Conservation (phyloP, 768 basidiomycete species). For the Russula sp. region DNA sequence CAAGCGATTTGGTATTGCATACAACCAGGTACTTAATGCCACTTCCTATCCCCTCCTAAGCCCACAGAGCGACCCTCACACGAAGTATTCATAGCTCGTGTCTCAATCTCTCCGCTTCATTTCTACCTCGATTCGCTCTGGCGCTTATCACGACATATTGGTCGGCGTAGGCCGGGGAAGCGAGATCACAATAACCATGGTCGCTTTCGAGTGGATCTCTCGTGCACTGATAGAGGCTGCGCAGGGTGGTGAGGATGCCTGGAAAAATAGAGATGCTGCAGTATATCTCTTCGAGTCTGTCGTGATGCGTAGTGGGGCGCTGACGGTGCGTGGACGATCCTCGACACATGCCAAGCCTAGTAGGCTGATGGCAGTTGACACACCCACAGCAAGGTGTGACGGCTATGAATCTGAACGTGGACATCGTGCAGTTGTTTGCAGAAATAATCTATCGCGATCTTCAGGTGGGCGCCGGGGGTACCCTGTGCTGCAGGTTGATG, state of each 20-base stretch:
- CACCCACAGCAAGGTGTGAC: constrained; percentile 73
- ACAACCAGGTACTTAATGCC: constrained; percentile 57
- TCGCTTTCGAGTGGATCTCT: constrained; percentile 55
- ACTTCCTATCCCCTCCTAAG: not conserved
- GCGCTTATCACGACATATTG: constrained; percentile 75
- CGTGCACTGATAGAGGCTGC: too few species aligned
- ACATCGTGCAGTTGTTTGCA: constrained; percentile 94
- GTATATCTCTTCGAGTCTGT: constrained; percentile 89
- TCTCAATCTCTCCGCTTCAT: constrained; percentile 73
- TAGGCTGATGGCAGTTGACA: too few species aligned
- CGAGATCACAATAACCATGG: constrained; percentile 62
- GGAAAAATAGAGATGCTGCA: constrained; percentile 90
- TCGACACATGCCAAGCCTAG: not conserved
- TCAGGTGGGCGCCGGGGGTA: constrained; percentile 39
- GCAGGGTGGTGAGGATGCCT: too few species aligned
- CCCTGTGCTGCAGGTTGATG: constrained; percentile 82
- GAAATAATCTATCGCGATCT: constrained; percentile 86
- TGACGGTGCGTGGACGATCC: constrained; percentile 48
- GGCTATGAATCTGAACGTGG: constrained; percentile 83
- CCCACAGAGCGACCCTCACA: not conserved
- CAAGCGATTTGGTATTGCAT: constrained; percentile 53
- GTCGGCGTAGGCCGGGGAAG: constrained; percentile 29
- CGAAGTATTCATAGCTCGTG: constrained; percentile 52
- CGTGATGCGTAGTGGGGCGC: constrained; percentile 83
- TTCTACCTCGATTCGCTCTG: constrained; percentile 47